A percentile compares a stretch with the other conserved stretches of the same genome.
Evolutionary conservation across 2,329 filamentous ascomycete species (phyloP).

Genomic region (Coniochaeta sp.): DNA sequence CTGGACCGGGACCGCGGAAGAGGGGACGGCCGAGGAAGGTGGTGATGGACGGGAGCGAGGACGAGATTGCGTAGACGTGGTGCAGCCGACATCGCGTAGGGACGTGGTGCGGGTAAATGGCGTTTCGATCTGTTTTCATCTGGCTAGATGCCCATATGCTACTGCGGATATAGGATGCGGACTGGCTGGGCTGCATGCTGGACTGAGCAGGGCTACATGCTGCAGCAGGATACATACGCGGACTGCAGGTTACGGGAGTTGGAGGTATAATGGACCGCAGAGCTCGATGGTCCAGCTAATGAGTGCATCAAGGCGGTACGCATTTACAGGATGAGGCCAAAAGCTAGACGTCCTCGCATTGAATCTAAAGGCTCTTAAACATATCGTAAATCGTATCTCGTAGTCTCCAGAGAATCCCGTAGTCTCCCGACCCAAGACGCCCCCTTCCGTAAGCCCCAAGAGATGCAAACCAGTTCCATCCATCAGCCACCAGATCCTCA

Average conservation of each 20-base stretch:
- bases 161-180: background rate
- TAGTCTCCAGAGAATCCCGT: background rate
- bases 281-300: background rate
- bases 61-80: conserved; percentile 9
- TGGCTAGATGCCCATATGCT: background rate
- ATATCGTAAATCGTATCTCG: background rate
- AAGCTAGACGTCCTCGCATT: background rate
- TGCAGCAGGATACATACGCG: too few relatives aligned
- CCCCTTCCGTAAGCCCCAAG: too few relatives aligned
- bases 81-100: too few relatives aligned
- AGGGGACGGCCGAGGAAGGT: conserved; percentile 10
- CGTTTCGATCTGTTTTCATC: background rate
- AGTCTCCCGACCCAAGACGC: too few relatives aligned
- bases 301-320: background rate
- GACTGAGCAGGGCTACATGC: background rate
- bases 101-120: background rate
- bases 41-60: conserved; percentile 10
- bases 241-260: too few relatives aligned
- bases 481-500: too few relatives aligned
- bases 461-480: too few relatives aligned
- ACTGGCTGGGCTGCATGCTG: too few relatives aligned
- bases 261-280: background rate
- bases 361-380: background rate
- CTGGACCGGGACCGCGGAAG: background rate
- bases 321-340: background rate